Base-by-base conservation (phyloP, 176 grass and related monocot species). In the Cocos nucifera region DNA sequence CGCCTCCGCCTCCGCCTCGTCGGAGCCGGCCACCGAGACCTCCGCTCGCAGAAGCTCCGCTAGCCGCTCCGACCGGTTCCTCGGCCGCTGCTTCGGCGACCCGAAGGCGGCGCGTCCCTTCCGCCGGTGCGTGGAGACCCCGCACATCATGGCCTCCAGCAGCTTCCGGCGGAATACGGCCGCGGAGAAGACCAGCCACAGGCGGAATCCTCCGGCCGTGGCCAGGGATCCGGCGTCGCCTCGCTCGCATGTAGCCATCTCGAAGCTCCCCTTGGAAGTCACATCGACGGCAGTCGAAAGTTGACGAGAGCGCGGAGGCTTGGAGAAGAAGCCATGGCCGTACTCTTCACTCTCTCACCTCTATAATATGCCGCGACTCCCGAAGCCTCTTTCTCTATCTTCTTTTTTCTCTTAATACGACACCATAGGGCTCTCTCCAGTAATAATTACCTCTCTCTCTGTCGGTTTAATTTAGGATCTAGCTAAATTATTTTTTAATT, bases 1-100 rank as follows among this genome's bases (percentile, higher is more conserved):
- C 0, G 51, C 65, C 4, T 55, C 29, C 0, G 51, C 65, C 4
- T 35, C 5, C 17, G 3, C 53, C 2, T 17, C 27, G 12, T 39
- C 26, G 7, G 12, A 55, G 65, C 3, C 12, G 18, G 65, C 54
- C 18, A 30, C 28, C 17, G 5, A 20, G 52, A 18, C 0, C n/a
- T 68, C 53, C 65, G 17, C 52, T n/a, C 39, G 51, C 19, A 68
- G 65, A 27, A 68, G 53, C 52, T 68, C 53, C n/a, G 27, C 28
- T 16, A 68, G 65, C 53, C 52, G 26, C 12, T 56, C 53, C 18
- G 51, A 57, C 7, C 17, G 26, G n/a, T n/a, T 51, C n/a, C 14
- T 10, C 12, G 12, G 65, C n/a, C 52, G 14, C 35, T 14, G 35
- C 35, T 44, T 6, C 18, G 27, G 19, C 51, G 26, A n/a, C 5